These are phyloP conservation scores for Cadophora malorum DNA, from an alignment of 2,329 filamentous ascomycete species.

Conservation along the genomic window DNA sequence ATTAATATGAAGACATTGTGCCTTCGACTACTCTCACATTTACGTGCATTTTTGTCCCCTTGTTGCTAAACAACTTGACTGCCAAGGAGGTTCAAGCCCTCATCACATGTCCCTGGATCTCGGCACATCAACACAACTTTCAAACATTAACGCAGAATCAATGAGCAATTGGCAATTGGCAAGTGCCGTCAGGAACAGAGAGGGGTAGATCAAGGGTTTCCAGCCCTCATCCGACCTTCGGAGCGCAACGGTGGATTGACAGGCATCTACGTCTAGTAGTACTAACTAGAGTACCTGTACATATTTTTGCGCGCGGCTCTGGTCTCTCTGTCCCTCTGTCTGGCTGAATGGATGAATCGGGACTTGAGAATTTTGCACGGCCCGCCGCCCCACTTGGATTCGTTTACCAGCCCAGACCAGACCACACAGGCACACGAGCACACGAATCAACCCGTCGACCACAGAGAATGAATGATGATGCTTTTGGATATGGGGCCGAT, in stretches of 20 bases:
- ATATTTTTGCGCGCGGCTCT: not conserved
- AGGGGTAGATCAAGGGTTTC: not conserved
- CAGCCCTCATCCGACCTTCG: slow-evolving; percentile 11
- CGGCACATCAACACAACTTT: not conserved
- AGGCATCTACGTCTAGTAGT: not conserved
- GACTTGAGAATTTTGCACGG: no score
- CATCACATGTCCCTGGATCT: not conserved
- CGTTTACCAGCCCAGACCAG: no score
- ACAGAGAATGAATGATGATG: no score
- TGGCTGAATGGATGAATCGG: not conserved
- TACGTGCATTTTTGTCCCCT: not conserved
- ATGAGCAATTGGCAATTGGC: not conserved
- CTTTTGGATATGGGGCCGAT: not conserved
- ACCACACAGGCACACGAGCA: not conserved
- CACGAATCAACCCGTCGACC: not conserved
- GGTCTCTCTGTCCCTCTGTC: not conserved
- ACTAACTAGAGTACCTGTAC: no score
- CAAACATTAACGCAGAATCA: not conserved
- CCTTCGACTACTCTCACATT: not conserved
- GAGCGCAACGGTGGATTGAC: not conserved
- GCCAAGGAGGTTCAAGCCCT: not conserved
- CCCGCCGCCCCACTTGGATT: no score
- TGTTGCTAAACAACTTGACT: not conserved
- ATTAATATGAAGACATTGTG: slow-evolving; percentile 21
- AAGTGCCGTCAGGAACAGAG: not conserved